phyloP scores from a whole-genome alignment of 306 rosid genomes.

The Fragaria iinumae region DNA sequence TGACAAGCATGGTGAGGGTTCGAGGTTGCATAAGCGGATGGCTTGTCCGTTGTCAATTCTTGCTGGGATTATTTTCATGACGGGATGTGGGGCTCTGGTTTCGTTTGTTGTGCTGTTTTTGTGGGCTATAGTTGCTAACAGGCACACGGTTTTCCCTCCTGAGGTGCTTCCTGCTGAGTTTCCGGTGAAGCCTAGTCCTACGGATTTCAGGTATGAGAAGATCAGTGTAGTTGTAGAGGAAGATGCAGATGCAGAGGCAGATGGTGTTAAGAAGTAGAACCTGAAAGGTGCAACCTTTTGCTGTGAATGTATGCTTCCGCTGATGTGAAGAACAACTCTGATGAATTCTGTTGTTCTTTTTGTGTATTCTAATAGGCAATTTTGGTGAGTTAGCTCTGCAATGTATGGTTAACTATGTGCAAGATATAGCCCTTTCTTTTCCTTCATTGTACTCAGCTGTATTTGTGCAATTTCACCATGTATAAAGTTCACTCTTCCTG shows the following conservation, averaged over 20 bases:
- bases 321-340: background rate
- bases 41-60: slow-evolving; percentile 39
- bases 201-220: slow-evolving; percentile 58
- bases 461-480: background rate
- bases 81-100: slow-evolving; percentile 53
- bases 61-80: slow-evolving; percentile 56
- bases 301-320: background rate
- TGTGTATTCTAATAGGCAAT: slow-evolving; percentile 8
- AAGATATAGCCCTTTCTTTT: background rate
- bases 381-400: slow-evolving; percentile 5
- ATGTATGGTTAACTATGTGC: background rate
- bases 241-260: slow-evolving; percentile 26
- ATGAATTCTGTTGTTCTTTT: background rate
- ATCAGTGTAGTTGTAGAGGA: slow-evolving; percentile 62
- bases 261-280: slow-evolving; percentile 12
- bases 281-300: slow-evolving; percentile 13
- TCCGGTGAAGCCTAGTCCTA: slow-evolving; percentile 30
- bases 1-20: slow-evolving; percentile 3
- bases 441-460: background rate
- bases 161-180: slow-evolving; percentile 29
- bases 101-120: slow-evolving; percentile 51
- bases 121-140: slow-evolving; percentile 51
- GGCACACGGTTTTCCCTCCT: slow-evolving; percentile 25
- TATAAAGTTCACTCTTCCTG: background rate
- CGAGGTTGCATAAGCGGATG: slow-evolving; percentile 2